Base-by-base conservation (phyloP, 257 asterid species). In the Catharanthus roseus region DNA sequence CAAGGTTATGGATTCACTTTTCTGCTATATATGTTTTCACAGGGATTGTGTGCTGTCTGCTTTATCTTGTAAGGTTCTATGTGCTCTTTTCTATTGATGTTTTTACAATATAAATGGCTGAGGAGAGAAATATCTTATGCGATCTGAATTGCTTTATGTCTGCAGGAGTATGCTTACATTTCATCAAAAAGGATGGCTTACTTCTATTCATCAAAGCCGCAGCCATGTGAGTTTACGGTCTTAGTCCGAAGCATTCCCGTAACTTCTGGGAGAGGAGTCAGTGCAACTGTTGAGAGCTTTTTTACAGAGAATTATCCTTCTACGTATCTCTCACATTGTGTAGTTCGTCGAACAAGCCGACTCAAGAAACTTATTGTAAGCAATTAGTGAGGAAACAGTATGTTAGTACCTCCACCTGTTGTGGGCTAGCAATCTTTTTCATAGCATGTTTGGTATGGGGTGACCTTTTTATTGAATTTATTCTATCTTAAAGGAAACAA, bases 1-100 rank as follows among this genome's bases (percentile, higher is more conserved):
- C 51, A 82, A 95, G 99, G 97, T 88, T 95, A 70, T 95, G 99
- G 99, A 80, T 95, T 82, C 99, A 95, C 86, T 95, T 91, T 82
- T 78, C 83, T 74, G 97, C 97, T 65, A 85, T 89, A 57, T 95
- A 91, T 81, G 62, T 84, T 70, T 86, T 95, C 96, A 89, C 99
- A 31, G 95, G 88, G 65, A 88, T 88, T 68, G 97, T 91, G 79
- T 95, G 99, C 90, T 95, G 87, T 83, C 92, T 86, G 80, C 99
- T 95, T 76, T 95, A 95, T 85, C 76, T 60, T 72, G 99, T 89
- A 83, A 91, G 99, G 73, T 69, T 77, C 75, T 73, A 29, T 74
- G 31, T 54, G 23, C 69, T 72, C 60, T 33, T 44, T 55, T 64
- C 54, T 68, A 73, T 63, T 49, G 23, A 1, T 60, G 50, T 38